Conservation (phyloP, 192 early-diverging fungal species). For the Rhizoclosmatium sp. region DNA sequence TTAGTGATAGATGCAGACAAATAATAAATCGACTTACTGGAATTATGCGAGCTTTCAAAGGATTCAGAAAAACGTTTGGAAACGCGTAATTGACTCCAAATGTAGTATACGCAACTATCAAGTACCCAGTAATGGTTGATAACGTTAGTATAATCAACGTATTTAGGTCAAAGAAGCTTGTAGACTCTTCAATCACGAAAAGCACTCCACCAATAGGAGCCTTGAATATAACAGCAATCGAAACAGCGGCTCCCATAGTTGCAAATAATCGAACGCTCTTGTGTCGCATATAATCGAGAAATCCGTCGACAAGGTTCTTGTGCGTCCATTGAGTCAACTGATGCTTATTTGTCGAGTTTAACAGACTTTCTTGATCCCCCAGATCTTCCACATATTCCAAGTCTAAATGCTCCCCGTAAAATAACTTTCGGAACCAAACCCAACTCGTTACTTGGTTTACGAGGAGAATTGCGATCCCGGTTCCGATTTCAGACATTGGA, state of each 20-base stretch:
- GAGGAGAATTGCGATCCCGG: slow-evolving; percentile 36
- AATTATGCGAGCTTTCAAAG: slow-evolving; percentile 12
- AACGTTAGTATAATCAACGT: slow-evolving; percentile 36
- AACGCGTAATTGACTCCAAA: not conserved
- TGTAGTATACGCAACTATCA: slow-evolving; percentile 29
- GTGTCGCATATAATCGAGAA: slow-evolving; percentile 36
- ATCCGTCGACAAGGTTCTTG: slow-evolving; percentile 23
- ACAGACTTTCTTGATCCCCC: not conserved
- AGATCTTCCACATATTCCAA: not conserved
- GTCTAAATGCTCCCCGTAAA: slow-evolving; percentile 16
- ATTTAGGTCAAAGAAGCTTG: slow-evolving; percentile 41
- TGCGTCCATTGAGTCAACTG: not conserved
- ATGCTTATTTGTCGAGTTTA: not conserved
- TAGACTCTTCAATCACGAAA: slow-evolving; percentile 47
- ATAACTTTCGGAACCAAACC: not conserved
- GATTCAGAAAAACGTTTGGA: not conserved
- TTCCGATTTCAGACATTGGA: slow-evolving; percentile 44
- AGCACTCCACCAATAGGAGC: slow-evolving; percentile 45
- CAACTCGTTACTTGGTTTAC: not conserved
- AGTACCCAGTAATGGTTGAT: slow-evolving; percentile 38
- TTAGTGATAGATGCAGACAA: not conserved
- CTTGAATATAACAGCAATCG: slow-evolving; percentile 46
- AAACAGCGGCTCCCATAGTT: slow-evolving; percentile 45
- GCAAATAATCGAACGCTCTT: slow-evolving; percentile 36
- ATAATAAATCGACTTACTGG: slow-evolving; percentile 23